Base-by-base conservation (phyloP, 768 basidiomycete genomes). In the Auriculariales sp. region DNA sequence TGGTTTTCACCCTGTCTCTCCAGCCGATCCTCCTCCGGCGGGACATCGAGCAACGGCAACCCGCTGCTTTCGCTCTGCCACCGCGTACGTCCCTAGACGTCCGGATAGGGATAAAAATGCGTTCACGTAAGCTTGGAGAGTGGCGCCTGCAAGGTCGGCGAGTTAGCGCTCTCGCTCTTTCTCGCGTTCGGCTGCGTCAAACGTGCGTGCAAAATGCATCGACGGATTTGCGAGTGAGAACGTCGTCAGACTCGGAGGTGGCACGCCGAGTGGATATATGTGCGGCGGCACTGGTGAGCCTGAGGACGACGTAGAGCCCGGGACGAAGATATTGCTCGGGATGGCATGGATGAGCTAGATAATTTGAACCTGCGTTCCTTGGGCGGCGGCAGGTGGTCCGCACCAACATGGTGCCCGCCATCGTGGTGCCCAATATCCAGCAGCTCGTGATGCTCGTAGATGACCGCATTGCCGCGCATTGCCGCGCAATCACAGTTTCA, bases 51-150 rank as follows among this genome's bases (percentile, higher is more conserved):
- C 3, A 94, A 74, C 3, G 91, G 91, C 0, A 94, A 74, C 24
- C 92, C 91, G 3, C 90, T 93, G 0, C 88, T 88, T 58, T 93
- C 90, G 28, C 91, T 91, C 66, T 90, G 87, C 87, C 87, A 90
- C 50, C 87, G 69, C 0, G 86, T 85, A 59, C 81, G 85, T 2
- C 87, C 87, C 61, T 89, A 85, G 58, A 89, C 85, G 54, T 90
- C 87, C 52, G 85, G 79, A 60, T 90, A 90, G 32, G 89, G 73
- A 61, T 90, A 90, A 0, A 84, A 85, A 1, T 83, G 81, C 1
- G 81, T 75, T 36, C 86, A 62, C 0, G 80, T 78, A 65, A 79
- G 73, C 25, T 78, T 74, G 12, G 78, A 71, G n/a, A 1, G 73
- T 67, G 46, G 81, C 81, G 44, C 79, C 81, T 6, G 66, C 63